phyloP scores from a whole-genome alignment of 78 protist species.

The Diacronema lutheri region DNA sequence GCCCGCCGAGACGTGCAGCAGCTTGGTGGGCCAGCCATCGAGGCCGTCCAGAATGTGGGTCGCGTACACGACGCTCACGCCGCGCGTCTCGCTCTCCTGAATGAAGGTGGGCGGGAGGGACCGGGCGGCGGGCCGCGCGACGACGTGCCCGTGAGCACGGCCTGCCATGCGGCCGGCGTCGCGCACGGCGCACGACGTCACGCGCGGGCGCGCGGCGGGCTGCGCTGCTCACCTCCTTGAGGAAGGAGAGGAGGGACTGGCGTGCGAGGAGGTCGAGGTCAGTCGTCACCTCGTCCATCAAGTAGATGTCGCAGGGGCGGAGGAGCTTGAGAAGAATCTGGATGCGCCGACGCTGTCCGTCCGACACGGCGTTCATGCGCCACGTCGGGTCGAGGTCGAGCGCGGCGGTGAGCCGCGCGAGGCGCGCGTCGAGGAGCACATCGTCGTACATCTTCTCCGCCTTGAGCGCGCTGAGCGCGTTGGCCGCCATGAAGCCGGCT shows the following conservation, averaged over 20 bases:
- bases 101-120: no score
- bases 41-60: conserved; percentile 69
- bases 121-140: no score
- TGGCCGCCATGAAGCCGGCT: conserved; percentile 1
- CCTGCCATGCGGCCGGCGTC: conserved; percentile 27
- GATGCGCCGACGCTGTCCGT: conserved; percentile 59
- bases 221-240: not conserved
- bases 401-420: not conserved
- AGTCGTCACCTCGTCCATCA: conserved; percentile 69
- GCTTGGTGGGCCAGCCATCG: conserved; percentile 49
- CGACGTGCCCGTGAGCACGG: no score
- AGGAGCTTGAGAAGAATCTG: conserved; percentile 56
- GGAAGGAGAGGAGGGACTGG: conserved; percentile 31
- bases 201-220: not conserved
- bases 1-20: not conserved
- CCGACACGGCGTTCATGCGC: conserved; percentile 38
- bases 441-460: not conserved
- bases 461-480: not conserved
- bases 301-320: conserved; percentile 8
- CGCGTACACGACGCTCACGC: conserved; percentile 46
- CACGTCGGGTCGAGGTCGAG: conserved; percentile 23
- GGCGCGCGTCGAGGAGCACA: conserved; percentile 8
- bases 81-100: conserved; percentile 14
- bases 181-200: not conserved
- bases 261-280: conserved; percentile 60